Base-by-base conservation (phyloP, 2,329 filamentous ascomycete species). In the Fusarium fujikuroi region DNA sequence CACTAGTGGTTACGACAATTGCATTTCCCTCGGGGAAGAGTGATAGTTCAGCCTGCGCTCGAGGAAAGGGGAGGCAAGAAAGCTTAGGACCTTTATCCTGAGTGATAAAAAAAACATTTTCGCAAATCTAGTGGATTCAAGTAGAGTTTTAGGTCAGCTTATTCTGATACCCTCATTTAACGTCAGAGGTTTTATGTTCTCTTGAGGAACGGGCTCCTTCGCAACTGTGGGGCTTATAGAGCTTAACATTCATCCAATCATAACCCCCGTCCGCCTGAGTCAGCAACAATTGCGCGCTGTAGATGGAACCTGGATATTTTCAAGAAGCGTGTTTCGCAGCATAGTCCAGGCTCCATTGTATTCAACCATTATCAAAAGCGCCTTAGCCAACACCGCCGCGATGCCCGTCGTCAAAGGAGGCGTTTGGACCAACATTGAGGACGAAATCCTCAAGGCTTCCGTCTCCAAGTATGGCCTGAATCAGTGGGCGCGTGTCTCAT, bases 401-500 rank as follows among this genome's bases (percentile, higher is more conserved):
- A 93, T 93, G 91, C 90, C 91, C 73, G 90, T 92, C 82, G 91
- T 92, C 82, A 92, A 93, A 81, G 91, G 91, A 85, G 91, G 91
- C 77, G 91, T 92, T 73, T 93, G 91, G 91, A 92, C 91, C 54
- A 93, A 93, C 79, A 92, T 92, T 61, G 91, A 93, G 87, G 96
- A 99, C 85, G 96, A 99, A 84, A 97, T 98, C 79, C 92, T 99
- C 84, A 98, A 98, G 85, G 95, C 95, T 63, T 93, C 93, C 66
- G 94, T 97, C 74, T 96, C 93, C 77, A 97, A 97, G 83, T 97
- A 97, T 87, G 95, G 95, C 56, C 88, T 97, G 70, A 96, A 97
- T 80, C 96, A 99, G 85, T 99, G 96, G 96, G 95, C 96, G 81
- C 95, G 96, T 83, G 96, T 98, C 73, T 98, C 96, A 63, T 98